Evolutionary conservation across 2,329 filamentous ascomycete species (phyloP).

Genomic region (Penicillium sp.): DNA sequence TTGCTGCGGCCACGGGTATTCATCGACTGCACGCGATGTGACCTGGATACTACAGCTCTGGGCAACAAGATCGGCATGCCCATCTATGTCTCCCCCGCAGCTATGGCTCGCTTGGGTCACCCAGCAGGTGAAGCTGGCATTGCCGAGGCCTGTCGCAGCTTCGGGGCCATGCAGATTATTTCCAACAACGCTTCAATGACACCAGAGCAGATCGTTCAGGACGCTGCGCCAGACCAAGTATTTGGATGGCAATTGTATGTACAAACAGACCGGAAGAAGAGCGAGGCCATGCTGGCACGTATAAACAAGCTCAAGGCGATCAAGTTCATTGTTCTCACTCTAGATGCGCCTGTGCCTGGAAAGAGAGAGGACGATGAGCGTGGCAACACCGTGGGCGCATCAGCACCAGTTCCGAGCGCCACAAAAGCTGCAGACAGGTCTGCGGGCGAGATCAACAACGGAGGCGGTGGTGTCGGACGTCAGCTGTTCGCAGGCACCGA

Average conservation of each 20-base stretch:
- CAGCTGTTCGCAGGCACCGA: conserved; percentile 83
- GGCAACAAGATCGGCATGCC: conserved; percentile 66
- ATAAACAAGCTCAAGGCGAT: conserved; percentile 64
- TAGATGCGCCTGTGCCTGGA: conserved; percentile 83
- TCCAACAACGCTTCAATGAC: conserved; percentile 90
- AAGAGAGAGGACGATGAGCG: conserved; percentile 81
- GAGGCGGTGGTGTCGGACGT: conserved; percentile 68
- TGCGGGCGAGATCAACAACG: too few relatives aligned
- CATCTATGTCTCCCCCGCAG: conserved; percentile 75
- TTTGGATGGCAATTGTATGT: conserved; percentile 97
- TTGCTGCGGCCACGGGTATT: conserved; percentile 81
- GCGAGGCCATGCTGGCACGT: conserved; percentile 65
- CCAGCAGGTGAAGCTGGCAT: conserved; percentile 79
- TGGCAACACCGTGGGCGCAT: too few relatives aligned
- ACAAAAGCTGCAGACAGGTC: too few relatives aligned
- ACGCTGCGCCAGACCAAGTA: conserved; percentile 60
- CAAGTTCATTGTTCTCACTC: conserved; percentile 79
- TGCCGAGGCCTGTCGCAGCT: conserved; percentile 64
- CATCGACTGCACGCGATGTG: conserved; percentile 70
- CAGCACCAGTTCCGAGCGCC: too few relatives aligned
- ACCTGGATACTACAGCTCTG: conserved; percentile 66
- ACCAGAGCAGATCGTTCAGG: conserved; percentile 76
- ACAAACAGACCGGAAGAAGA: conserved; percentile 73
- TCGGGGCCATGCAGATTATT: conserved; percentile 74
- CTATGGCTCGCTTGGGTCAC: conserved; percentile 81